phyloP scores from a whole-genome alignment of 768 basidiomycete species.

The Ramaria sp. region DNA sequence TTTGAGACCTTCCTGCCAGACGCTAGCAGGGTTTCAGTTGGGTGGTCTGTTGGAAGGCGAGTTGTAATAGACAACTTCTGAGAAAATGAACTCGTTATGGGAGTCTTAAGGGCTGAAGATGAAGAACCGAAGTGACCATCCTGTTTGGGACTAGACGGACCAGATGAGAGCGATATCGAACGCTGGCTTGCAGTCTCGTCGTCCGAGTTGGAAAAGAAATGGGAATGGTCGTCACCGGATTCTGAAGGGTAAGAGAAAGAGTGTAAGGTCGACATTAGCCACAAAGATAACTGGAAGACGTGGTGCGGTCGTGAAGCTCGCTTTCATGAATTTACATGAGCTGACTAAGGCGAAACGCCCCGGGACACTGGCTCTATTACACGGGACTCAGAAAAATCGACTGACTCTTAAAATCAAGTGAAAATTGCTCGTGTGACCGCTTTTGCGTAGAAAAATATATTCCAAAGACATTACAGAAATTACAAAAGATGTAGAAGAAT shows the following conservation, averaged over 20 bases:
- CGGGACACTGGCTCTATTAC: no score
- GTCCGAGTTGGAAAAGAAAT: slow-evolving; percentile 24
- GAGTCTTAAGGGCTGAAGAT: slow-evolving; percentile 8
- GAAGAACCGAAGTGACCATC: slow-evolving; percentile 10
- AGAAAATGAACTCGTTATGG: background rate
- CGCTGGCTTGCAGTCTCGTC: slow-evolving; percentile 68
- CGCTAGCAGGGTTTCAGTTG: background rate
- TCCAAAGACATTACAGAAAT: no score
- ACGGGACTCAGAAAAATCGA: no score
- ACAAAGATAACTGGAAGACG: background rate
- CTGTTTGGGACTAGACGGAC: slow-evolving; percentile 21
- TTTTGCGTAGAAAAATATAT: no score
- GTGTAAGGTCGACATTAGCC: slow-evolving; percentile 5
- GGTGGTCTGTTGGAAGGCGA: background rate
- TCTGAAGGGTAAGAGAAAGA: background rate
- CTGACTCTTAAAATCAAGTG: no score
- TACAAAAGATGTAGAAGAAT: no score
- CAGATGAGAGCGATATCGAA: slow-evolving; percentile 66
- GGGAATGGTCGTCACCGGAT: slow-evolving; percentile 14
- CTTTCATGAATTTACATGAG: no score
- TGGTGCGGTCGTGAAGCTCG: background rate
- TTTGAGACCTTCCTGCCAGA: background rate
- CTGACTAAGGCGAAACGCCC: no score
- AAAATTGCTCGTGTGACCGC: no score
- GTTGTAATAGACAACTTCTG: background rate